phyloP scores from a whole-genome alignment of 768 basidiomycete species.

The Leucosporidium creatinivorum region DNA sequence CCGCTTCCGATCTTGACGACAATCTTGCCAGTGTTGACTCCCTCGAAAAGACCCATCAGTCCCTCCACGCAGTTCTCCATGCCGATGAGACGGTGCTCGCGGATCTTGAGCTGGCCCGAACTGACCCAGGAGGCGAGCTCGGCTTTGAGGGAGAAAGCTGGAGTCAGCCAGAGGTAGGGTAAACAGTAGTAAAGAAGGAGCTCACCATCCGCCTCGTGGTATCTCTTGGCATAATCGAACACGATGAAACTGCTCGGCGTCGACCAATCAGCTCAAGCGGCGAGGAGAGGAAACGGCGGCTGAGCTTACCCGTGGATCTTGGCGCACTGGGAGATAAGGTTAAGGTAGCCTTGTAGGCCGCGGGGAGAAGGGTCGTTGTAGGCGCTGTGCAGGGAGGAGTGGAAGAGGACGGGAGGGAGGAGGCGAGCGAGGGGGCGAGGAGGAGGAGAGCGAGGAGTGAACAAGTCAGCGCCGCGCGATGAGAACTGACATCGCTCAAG shows the following conservation, averaged over 20 bases:
- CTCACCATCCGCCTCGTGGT: conserved; percentile 49
- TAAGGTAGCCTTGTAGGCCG: conserved; percentile 49
- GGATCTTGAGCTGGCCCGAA: conserved; percentile 67
- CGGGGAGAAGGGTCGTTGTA: conserved; percentile 56
- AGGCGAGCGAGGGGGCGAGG: background rate
- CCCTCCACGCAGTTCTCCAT: conserved; percentile 67
- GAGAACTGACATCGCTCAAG: too few relatives aligned
- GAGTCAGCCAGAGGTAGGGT: background rate
- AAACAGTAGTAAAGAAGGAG: background rate
- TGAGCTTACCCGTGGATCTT: conserved; percentile 78
- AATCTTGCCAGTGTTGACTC: conserved; percentile 74
- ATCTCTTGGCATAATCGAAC: conserved; percentile 64
- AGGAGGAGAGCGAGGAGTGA: background rate
- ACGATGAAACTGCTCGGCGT: conserved; percentile 43
- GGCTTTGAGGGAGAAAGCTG: conserved; percentile 14
- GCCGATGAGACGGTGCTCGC: conserved; percentile 46
- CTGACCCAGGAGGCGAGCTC: conserved; percentile 55
- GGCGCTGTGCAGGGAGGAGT: background rate
- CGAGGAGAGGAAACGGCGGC: conserved; percentile 43
- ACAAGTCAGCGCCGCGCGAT: background rate
- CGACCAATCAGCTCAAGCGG: conserved; percentile 1
- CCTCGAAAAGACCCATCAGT: conserved; percentile 52
- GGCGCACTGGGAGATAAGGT: conserved; percentile 67
- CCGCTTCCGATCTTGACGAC: conserved; percentile 37
- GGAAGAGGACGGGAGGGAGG: background rate